Percentiles rank a stretch among this genome's conserved stretches.
Evolutionary conservation across 1,139 yeast genomes (phyloP).

Genomic region (Lodderomyces parapsilosis): DNA sequence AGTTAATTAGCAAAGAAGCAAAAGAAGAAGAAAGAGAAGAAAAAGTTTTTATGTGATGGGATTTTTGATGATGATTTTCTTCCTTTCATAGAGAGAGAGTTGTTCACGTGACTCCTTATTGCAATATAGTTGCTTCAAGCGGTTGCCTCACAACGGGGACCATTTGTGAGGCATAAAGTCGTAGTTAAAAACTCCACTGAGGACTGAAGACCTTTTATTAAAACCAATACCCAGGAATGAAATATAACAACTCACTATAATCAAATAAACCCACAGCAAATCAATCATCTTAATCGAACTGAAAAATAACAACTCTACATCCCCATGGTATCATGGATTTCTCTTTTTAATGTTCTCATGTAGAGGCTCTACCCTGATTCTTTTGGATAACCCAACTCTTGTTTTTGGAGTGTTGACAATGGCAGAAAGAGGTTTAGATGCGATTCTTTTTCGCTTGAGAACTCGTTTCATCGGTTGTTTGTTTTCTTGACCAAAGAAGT

Average conservation of each 20-base stretch:
- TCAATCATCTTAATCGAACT: background rate
- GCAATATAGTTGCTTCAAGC: no score
- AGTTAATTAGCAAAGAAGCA: constrained; percentile 19
- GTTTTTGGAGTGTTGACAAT: constrained; percentile 13
- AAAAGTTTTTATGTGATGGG: background rate
- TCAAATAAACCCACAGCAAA: no score
- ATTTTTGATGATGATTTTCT: no score
- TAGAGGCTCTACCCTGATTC: constrained; percentile 29
- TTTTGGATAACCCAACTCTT: constrained; percentile 35
- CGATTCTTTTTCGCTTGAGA: constrained; percentile 7
- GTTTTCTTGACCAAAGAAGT: constrained; percentile 1
- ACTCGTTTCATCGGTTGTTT: background rate
- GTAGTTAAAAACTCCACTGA: no score
- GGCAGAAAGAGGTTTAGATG: constrained; percentile 17
- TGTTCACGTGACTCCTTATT: background rate
- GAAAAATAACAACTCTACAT: background rate
- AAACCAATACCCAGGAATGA: no score
- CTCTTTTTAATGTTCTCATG: constrained; percentile 21
- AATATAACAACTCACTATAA: no score
- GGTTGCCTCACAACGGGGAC: no score
- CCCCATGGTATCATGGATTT: background rate
- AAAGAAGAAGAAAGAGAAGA: constrained; percentile 1
- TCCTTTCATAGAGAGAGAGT: constrained; percentile 14
- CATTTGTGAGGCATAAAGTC: no score
- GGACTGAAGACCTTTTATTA: no score